Percentiles rank a stretch among this genome's conserved stretches.
Evolutionary conservation across 805 yeast genomes (phyloP).

Genomic region (Priceomyces haplophilus): DNA sequence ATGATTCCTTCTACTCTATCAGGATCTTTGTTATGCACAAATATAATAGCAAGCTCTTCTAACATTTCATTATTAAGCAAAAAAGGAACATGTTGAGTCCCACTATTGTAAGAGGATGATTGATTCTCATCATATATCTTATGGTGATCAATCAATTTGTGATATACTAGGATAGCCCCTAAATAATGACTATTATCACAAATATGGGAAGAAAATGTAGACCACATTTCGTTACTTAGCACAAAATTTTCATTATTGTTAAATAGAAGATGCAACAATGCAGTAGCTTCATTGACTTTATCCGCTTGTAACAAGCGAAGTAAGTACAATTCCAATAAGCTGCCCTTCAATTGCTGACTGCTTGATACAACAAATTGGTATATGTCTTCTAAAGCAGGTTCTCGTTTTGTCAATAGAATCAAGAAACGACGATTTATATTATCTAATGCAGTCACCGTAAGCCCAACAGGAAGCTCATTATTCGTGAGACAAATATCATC

Average conservation of each 20-base stretch:
- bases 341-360: not conserved
- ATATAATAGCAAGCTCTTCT: conserved; percentile 26
- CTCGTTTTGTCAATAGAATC: too few species aligned
- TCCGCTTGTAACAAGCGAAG: conserved; percentile 16
- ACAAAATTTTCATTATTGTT: conserved; percentile 11
- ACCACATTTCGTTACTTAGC: conserved; percentile 36
- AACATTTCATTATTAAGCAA: conserved; percentile 27
- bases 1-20: conserved; percentile 28
- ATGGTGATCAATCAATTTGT: conserved; percentile 31
- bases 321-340: conserved; percentile 22
- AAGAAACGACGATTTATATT: too few species aligned
- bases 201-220: conserved; percentile 22
- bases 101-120: conserved; percentile 8
- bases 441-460: too few species aligned
- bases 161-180: conserved; percentile 34
- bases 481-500: too few species aligned
- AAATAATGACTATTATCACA: conserved; percentile 22
- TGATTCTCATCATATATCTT: conserved; percentile 12
- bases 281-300: conserved; percentile 23
- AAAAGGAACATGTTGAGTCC: conserved; percentile 27
- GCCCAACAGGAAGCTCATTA: too few species aligned
- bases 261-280: conserved; percentile 26
- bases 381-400: not conserved
- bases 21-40: conserved; percentile 23
- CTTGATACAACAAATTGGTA: conserved; percentile 10